These are phyloP conservation scores for Thalassiosira sp. DNA, from an alignment of 352 stramenopile species.

Conservation along the genomic window DNA sequence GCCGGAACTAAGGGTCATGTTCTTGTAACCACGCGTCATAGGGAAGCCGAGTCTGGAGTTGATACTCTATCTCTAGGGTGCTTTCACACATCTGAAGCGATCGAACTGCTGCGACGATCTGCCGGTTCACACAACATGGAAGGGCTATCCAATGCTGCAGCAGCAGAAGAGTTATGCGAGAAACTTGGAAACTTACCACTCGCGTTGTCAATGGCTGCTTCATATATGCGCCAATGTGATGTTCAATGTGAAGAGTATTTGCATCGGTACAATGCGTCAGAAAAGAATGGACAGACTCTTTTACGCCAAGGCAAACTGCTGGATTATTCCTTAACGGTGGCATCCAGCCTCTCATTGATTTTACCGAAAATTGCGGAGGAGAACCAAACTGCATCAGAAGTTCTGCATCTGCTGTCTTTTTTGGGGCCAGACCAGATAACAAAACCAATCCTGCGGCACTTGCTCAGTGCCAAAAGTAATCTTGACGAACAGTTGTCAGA, in stretches of 20 bases:
- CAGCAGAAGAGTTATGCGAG: conserved; percentile 43
- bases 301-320: conserved; percentile 45
- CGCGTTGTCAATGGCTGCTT: conserved; percentile 61
- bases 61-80: conserved; percentile 57
- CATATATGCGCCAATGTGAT: conserved; percentile 73
- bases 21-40: conserved; percentile 63
- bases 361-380: conserved; percentile 57
- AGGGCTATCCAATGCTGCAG: conserved; percentile 23
- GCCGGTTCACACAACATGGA: conserved; percentile 51
- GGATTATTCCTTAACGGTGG: conserved; percentile 57
- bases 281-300: conserved; percentile 46
- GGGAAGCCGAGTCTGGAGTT: conserved; percentile 30
- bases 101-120: conserved; percentile 59
- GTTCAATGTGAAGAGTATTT: conserved; percentile 68
- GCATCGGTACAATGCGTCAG: conserved; percentile 54
- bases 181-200: conserved; percentile 68
- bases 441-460: conserved; percentile 57
- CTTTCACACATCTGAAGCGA: conserved; percentile 53
- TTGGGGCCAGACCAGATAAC: conserved; percentile 68
- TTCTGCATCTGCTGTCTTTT: conserved; percentile 57
- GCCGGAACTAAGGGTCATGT: conserved; percentile 56
- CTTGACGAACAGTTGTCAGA: conserved; percentile 15
- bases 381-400: conserved; percentile 43
- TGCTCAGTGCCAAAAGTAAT: conserved; percentile 47
- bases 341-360: conserved; percentile 62